phyloP scores from a whole-genome alignment of 371 early-diverging fungal species.

The Mortierella sp. region DNA sequence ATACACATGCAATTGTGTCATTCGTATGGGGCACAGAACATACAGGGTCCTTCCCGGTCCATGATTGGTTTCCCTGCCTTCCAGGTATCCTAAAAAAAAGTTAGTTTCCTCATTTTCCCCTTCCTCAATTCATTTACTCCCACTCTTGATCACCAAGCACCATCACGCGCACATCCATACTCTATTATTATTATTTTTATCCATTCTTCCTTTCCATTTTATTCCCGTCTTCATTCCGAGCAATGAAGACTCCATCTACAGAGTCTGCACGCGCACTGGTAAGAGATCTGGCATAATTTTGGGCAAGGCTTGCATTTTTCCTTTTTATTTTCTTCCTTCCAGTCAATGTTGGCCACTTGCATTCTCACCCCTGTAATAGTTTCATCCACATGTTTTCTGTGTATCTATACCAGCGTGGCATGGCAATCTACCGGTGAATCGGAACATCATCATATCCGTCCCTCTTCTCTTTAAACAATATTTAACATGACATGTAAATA shows the following conservation, averaged over 20 bases:
- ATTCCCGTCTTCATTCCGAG: constrained; percentile 14
- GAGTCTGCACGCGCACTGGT: constrained; percentile 48
- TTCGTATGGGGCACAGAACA: too few relatives aligned
- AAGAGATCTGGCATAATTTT: neutral
- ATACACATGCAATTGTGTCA: too few relatives aligned
- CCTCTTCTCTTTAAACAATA: neutral
- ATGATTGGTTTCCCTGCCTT: neutral
- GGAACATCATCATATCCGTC: neutral
- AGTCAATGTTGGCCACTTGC: neutral
- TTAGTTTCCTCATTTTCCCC: too few relatives aligned
- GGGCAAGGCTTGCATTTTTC: neutral
- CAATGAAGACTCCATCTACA: constrained; percentile 27
- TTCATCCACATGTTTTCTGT: constrained; percentile 14
- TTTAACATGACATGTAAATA: neutral
- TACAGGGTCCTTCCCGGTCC: neutral
- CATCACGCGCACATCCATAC: neutral
- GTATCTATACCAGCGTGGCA: constrained; percentile 19
- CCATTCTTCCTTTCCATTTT: neutral
- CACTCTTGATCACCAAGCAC: neutral
- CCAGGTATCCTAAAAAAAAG: too few relatives aligned
- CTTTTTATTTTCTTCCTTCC: neutral
- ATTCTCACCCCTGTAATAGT: constrained; percentile 13
- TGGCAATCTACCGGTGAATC: neutral
- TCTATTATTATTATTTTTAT: neutral
- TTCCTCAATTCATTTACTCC: too few relatives aligned